Base-by-base conservation (phyloP, 345 rosid genomes). In the Noccaea bulbosa region DNA sequence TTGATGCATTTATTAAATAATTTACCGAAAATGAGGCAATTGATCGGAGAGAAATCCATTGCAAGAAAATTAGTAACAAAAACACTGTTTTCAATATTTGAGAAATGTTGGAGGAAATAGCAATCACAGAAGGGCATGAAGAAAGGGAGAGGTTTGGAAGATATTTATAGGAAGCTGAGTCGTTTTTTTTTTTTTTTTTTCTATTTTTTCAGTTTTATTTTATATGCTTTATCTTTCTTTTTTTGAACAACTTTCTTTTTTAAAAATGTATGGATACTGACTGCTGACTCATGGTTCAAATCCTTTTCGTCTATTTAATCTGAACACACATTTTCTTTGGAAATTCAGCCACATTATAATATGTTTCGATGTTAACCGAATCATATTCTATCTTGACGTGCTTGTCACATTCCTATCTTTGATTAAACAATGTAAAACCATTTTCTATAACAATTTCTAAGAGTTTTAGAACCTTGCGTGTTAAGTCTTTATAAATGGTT, bases 1-100 rank as follows among this genome's bases (percentile, higher is more conserved):
- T 58, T 11, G 20, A 27, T 62, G 14, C 22, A 30, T 44, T 44
- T 57, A 24, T 24, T 40, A 41, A 62, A 35, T 59, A 24, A 24
- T 30, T 20, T 87, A 90, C 97, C 98, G 16, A 93, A 90, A 47
- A 90, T 49, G 81, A 93, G 81, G 82, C 84, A 81, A 20, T 83
- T 80, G 81, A 93, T 84, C 30, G 94, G 83, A 58, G 87, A 85
- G 56, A 50, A 71, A 65, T 71, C 78, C 81, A 81, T 81, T 33
- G 20, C 74, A 69, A 50, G 30, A 62, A 17, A 12, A 6, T 30
- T 4, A 51, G 27, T 38, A 24, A 24, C 24, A 22, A 41, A 24
- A 41, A 43, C 17, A 33, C 12, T 37, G n/a, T 52, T 55, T 54
- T 32, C n/a, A 11, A 27, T 67, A 40, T 43, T 39, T 67, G 62